These are phyloP conservation scores for Apiospora saccharicola DNA, from an alignment of 2,329 filamentous ascomycete species.

Conservation along the genomic window DNA sequence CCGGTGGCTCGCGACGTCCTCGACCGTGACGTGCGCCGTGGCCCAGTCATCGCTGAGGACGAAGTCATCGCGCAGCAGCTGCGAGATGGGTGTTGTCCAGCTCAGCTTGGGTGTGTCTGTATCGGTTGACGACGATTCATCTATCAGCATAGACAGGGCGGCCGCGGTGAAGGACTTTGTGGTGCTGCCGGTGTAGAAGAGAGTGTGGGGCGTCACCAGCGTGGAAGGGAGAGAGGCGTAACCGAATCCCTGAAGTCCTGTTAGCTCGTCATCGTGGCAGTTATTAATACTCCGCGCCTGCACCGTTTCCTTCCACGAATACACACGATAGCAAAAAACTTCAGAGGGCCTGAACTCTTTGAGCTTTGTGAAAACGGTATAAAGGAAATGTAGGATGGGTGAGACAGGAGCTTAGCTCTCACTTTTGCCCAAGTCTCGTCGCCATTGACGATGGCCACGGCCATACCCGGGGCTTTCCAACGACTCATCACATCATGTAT, in stretches of 20 bases:
- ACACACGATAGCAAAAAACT: neutral
- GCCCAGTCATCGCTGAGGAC: constrained; percentile 54
- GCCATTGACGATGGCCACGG: constrained; percentile 50
- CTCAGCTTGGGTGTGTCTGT: constrained; percentile 45
- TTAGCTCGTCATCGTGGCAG: constrained; percentile 7
- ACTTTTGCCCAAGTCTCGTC: constrained; percentile 46
- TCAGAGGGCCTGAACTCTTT: too few relatives aligned
- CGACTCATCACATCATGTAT: constrained; percentile 42
- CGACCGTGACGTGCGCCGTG: constrained; percentile 58
- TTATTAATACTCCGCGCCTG: too few relatives aligned
- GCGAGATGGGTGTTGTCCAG: constrained; percentile 56
- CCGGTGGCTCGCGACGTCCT: constrained; percentile 62
- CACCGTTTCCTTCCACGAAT: neutral
- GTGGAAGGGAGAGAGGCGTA: constrained; percentile 44
- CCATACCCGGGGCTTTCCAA: constrained; percentile 51
- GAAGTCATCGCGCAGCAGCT: constrained; percentile 60
- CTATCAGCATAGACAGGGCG: constrained; percentile 56
- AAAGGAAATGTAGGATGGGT: neutral
- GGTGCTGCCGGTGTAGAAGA: constrained; percentile 63
- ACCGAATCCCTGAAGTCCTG: constrained; percentile 47
- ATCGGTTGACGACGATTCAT: constrained; percentile 46
- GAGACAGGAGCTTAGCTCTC: constrained; percentile 14
- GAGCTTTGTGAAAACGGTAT: too few relatives aligned
- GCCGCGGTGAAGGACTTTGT: constrained; percentile 64
- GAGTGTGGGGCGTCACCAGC: constrained; percentile 53